Evolutionary conservation across 2,329 filamentous ascomycete genomes (phyloP), one percentile per base, ranked within the genome.

Genomic region (Chaetomium strumarium): DNA sequence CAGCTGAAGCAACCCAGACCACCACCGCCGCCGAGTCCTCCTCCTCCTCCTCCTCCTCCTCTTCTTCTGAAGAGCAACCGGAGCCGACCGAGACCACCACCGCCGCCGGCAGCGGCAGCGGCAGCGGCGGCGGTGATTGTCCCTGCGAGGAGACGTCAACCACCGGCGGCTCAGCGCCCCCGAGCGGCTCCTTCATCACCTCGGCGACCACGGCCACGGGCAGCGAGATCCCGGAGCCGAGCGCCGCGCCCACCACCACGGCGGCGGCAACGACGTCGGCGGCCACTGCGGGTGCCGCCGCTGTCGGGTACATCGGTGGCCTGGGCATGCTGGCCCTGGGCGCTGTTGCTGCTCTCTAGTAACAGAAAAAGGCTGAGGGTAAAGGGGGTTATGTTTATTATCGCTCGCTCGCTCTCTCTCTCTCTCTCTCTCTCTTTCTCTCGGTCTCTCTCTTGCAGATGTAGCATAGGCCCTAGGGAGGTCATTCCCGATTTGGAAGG

Each of bases 331-430:
- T 62, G 12, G 45, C 53, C 6, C 46, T 62, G 5, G 62, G 57
- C 20, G 56, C 55, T 37, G 46, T 59, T 19, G 60, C 58, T 53
- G 60, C 57, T 20, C 52, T 62, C 24, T 62, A 55, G 24, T n/a
- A n/a, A n/a, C n/a, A n/a, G n/a, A n/a, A n/a, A 34, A 34, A 11
- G 12, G 33, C 33, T 34, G 4, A 24, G 7, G 4, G 24, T 7
- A n/a, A n/a, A n/a, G 24, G 24, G 24, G 24, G 24, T 4, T 24
- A 24, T 24, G 24, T 24, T n/a, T n/a, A n/a, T n/a, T n/a, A n/a
- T n/a, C n/a, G n/a, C n/a, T n/a, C n/a, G n/a, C n/a, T n/a, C n/a
- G n/a, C n/a, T n/a, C n/a, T n/a, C n/a, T n/a, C n/a, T n/a, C n/a
- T n/a, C n/a, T n/a, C n/a, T n/a, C n/a, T n/a, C n/a, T n/a, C n/a